Conservation (phyloP, 2,329 filamentous ascomycete genomes). For the Alternaria sp. region DNA sequence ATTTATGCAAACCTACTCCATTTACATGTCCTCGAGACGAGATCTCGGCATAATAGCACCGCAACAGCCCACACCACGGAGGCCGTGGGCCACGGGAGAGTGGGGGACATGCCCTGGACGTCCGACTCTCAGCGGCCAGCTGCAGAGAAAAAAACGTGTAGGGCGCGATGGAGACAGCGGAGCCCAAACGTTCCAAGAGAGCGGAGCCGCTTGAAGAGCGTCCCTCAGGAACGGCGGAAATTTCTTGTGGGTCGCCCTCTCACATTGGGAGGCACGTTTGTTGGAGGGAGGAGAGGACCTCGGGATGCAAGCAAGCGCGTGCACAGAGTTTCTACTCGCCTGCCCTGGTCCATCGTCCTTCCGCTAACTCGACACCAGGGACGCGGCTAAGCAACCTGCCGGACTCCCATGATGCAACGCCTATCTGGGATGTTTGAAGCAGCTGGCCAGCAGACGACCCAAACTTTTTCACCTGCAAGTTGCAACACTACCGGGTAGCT, state of each 20-base stretch:
- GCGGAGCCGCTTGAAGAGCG: background rate
- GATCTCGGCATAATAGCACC: background rate
- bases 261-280: background rate
- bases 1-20: background rate
- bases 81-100: background rate
- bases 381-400: background rate
- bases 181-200: conserved; percentile 6
- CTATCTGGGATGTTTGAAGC: background rate
- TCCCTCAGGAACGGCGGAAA: conserved; percentile 8
- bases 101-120: background rate
- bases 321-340: background rate
- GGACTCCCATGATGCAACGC: background rate
- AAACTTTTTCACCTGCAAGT: background rate
- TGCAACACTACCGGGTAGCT: background rate
- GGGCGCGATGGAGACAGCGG: conserved; percentile 5
- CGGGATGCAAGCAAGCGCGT: background rate
- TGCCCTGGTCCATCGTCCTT: background rate
- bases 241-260: conserved; percentile 6
- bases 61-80: background rate
- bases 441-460: background rate
- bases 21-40: background rate
- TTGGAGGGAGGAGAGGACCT: background rate
- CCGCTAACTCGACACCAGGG: background rate
- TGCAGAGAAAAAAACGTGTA: background rate
- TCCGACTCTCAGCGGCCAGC: background rate